A percentile compares a stretch with the other conserved stretches of the same genome.
Evolutionary conservation across 2,329 filamentous ascomycete genomes (phyloP).

Genomic region (Pseudopithomyces chartarum): DNA sequence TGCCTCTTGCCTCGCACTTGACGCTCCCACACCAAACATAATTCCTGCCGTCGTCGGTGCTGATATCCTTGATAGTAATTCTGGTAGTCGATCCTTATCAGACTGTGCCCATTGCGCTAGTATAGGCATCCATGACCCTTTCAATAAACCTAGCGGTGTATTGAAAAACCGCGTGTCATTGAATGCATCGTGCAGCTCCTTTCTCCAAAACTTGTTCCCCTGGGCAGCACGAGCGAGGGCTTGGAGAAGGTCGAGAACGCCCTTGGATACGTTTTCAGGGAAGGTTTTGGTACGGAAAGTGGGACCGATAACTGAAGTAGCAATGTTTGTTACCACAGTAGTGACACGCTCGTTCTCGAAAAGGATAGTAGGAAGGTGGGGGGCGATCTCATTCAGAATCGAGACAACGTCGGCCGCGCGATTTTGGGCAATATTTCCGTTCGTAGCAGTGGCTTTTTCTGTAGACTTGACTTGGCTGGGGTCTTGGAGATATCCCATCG

Average conservation of each 20-base stretch:
- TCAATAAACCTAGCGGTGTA: slow-evolving; percentile 68
- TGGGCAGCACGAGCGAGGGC: slow-evolving; percentile 78
- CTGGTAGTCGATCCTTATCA: slow-evolving; percentile 87
- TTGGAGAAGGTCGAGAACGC: slow-evolving; percentile 73
- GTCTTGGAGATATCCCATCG: slow-evolving; percentile 72
- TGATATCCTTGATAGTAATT: slow-evolving; percentile 77
- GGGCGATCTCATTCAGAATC: slow-evolving; percentile 78
- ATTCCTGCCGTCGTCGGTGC: slow-evolving; percentile 92
- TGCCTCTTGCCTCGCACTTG: slow-evolving; percentile 90
- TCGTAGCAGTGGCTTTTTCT: slow-evolving; percentile 30
- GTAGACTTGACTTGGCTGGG: slow-evolving; percentile 40
- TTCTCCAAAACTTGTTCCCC: slow-evolving; percentile 89
- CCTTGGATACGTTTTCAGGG: slow-evolving; percentile 79
- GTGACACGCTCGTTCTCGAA: slow-evolving; percentile 84
- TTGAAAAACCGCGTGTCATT: slow-evolving; percentile 86
- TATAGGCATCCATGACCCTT: slow-evolving; percentile 79
- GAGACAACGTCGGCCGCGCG: slow-evolving; percentile 68
- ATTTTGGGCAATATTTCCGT: slow-evolving; percentile 50
- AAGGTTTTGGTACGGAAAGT: slow-evolving; percentile 83
- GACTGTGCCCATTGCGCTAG: slow-evolving; percentile 81
- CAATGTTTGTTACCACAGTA: slow-evolving; percentile 78
- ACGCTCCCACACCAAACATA: slow-evolving; percentile 97
- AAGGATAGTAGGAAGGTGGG: slow-evolving; percentile 79
- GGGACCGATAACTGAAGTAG: slow-evolving; percentile 80
- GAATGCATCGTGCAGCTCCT: slow-evolving; percentile 89